phyloP scores from a whole-genome alignment of 768 basidiomycete genomes.

The Xanthoconium stramineum region DNA sequence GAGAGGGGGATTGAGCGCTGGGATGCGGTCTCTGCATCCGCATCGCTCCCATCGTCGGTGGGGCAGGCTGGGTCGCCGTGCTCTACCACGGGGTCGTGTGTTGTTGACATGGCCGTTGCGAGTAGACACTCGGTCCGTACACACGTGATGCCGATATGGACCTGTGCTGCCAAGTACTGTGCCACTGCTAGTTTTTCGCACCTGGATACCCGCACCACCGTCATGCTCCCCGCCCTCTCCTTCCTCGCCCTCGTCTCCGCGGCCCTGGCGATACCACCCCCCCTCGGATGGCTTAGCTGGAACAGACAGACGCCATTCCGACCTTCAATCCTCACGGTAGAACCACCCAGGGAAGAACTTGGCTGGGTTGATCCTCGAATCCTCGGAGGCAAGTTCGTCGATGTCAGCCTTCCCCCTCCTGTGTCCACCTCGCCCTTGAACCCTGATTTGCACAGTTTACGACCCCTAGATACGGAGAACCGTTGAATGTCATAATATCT shows the following conservation, averaged over 20 bases:
- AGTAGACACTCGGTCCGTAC: too few relatives aligned
- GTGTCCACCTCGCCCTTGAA: background rate
- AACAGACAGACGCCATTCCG: constrained; percentile 9
- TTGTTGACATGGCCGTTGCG: constrained; percentile 11
- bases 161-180: background rate
- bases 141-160: constrained; percentile 18
- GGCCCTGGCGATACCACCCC: constrained; percentile 15
- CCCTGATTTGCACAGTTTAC: constrained; percentile 50
- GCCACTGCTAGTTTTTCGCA: background rate
- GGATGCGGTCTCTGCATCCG: constrained; percentile 74
- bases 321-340: background rate
- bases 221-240: constrained; percentile 15
- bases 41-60: constrained; percentile 42
- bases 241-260: constrained; percentile 13
- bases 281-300: constrained; percentile 2
- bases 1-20: constrained; percentile 75
- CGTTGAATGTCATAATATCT: constrained; percentile 81
- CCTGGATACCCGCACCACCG: background rate
- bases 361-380: constrained; percentile 68
- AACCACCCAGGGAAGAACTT: constrained; percentile 22
- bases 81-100: background rate
- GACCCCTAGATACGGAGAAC: constrained; percentile 66
- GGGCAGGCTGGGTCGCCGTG: constrained; percentile 7
- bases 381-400: constrained; percentile 70
- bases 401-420: constrained; percentile 47